Evolutionary conservation across 202 grass and related monocot species (phyloP).

Genomic region (Carex arenaria): DNA sequence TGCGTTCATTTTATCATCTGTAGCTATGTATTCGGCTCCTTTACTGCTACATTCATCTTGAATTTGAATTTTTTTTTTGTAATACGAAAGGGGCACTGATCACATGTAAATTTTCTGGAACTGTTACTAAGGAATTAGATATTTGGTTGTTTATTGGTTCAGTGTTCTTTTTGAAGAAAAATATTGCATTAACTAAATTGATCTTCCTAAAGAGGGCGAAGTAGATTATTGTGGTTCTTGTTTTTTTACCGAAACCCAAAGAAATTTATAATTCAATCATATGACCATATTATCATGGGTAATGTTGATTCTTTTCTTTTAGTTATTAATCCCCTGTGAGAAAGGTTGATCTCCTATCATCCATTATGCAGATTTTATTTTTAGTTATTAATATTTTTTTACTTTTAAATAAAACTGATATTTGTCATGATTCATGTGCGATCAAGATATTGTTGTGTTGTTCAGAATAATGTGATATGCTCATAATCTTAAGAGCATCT

Average conservation of each 20-base stretch:
- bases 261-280: not conserved
- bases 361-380: not conserved
- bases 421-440: not conserved
- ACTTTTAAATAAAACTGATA: not conserved
- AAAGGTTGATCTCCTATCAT: not conserved
- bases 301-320: not conserved
- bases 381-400: not conserved
- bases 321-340: not conserved
- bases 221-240: not conserved
- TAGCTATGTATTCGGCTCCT: not conserved
- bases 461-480: not conserved
- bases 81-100: not conserved
- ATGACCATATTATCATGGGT: not conserved
- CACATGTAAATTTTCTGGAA: not conserved
- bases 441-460: not conserved
- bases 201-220: not conserved
- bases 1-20: constrained; percentile 4
- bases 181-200: not conserved
- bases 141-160: not conserved
- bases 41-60: not conserved
- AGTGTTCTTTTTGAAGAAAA: not conserved
- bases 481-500: not conserved
- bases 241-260: not conserved
- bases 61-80: not conserved
- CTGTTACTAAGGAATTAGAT: not conserved